These are phyloP conservation scores for Phialocephala subalpina DNA, from an alignment of 2,329 filamentous ascomycete species.

Conservation along the genomic window DNA sequence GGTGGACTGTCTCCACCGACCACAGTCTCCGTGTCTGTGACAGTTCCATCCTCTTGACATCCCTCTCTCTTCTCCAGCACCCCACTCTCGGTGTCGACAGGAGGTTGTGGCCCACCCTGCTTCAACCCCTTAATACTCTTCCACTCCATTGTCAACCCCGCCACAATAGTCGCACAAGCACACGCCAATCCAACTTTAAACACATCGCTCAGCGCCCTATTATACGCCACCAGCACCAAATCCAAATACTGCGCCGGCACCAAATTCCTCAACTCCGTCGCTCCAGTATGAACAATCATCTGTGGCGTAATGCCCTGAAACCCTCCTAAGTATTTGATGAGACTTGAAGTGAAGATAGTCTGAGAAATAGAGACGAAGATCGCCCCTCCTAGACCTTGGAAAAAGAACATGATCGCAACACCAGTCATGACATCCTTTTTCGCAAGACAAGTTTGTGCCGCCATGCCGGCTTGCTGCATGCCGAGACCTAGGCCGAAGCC, in stretches of 20 bases:
- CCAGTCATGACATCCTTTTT: constrained; percentile 42
- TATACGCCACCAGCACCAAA: constrained; percentile 62
- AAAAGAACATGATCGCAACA: constrained; percentile 46
- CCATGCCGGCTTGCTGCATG: constrained; percentile 41
- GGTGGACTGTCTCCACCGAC: constrained; percentile 10
- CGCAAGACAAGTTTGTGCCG: constrained; percentile 38
- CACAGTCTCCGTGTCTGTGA: constrained; percentile 1
- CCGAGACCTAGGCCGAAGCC: constrained; percentile 43
- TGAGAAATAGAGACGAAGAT: constrained; percentile 45
- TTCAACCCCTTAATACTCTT: constrained; percentile 60
- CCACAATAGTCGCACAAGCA: constrained; percentile 55
- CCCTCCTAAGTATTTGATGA: constrained; percentile 34
- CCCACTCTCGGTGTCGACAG: background rate
- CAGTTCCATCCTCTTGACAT: background rate
- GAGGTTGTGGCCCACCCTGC: constrained; percentile 16
- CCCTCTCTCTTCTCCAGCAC: constrained; percentile 4
- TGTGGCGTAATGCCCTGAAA: constrained; percentile 19
- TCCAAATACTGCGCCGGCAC: constrained; percentile 48
- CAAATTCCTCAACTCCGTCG: constrained; percentile 57
- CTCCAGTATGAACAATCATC: constrained; percentile 49
- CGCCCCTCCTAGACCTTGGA: constrained; percentile 47
- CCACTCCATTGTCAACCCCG: constrained; percentile 61
- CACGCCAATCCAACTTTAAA: constrained; percentile 64
- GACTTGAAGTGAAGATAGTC: constrained; percentile 37
- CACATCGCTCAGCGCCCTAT: constrained; percentile 57